phyloP scores from a whole-genome alignment of 768 basidiomycete species.

The Lentinula lateritia region DNA sequence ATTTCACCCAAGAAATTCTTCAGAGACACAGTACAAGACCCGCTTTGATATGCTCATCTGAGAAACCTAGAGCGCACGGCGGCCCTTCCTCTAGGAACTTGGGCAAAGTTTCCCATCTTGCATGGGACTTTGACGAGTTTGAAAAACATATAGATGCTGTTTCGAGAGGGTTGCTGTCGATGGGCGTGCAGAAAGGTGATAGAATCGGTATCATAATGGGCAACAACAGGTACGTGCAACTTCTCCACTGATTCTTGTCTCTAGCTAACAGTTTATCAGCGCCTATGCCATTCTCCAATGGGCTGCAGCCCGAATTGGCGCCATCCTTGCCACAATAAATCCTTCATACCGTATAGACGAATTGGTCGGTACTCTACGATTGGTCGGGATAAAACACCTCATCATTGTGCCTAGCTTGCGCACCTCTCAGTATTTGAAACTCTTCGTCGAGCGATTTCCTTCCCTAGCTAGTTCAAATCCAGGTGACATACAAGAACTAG shows the following conservation, averaged over 20 bases:
- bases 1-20: slow-evolving; percentile 55
- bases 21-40: slow-evolving; percentile 41
- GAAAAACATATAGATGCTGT: slow-evolving; percentile 60
- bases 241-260: slow-evolving; percentile 8
- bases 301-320: slow-evolving; percentile 84
- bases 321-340: slow-evolving; percentile 77
- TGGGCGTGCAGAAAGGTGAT: slow-evolving; percentile 74
- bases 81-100: slow-evolving; percentile 54
- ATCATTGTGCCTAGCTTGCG: slow-evolving; percentile 70
- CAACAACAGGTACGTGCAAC: slow-evolving; percentile 59
- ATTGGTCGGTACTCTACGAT: slow-evolving; percentile 52
- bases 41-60: slow-evolving; percentile 62
- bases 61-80: slow-evolving; percentile 51
- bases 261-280: slow-evolving; percentile 26
- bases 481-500: slow-evolving; percentile 51
- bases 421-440: slow-evolving; percentile 55
- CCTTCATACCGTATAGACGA: slow-evolving; percentile 73
- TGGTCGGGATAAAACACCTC: slow-evolving; percentile 63
- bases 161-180: slow-evolving; percentile 58
- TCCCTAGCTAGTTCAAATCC: slow-evolving; percentile 43
- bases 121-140: slow-evolving; percentile 74
- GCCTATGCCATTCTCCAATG: slow-evolving; percentile 79
- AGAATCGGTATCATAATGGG: slow-evolving; percentile 81
- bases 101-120: slow-evolving; percentile 43
- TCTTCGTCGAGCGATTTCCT: slow-evolving; percentile 54